These are phyloP conservation scores for Pseudognaphalium luteoalbum DNA, from an alignment of 129 eudicot genomes.

Conservation along the genomic window DNA sequence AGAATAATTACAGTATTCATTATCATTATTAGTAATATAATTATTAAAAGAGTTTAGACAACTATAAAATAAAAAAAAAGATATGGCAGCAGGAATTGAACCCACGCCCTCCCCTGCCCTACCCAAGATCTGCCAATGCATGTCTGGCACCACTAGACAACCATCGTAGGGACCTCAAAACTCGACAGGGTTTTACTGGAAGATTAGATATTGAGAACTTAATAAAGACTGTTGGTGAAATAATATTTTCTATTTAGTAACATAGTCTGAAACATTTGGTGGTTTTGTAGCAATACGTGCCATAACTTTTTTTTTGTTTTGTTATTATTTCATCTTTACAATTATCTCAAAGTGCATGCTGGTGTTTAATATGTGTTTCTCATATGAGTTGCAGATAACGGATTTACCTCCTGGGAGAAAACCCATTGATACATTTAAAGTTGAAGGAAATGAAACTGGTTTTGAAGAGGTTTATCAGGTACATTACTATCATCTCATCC, in stretches of 20 bases:
- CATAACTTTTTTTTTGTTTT: neutral
- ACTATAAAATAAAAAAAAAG: too few species aligned
- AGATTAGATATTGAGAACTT: neutral
- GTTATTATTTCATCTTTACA: neutral
- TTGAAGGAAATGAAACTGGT: slow-evolving; percentile 84
- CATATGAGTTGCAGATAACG: slow-evolving; percentile 61
- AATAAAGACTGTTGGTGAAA: slow-evolving; percentile 8
- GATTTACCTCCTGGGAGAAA: slow-evolving; percentile 96
- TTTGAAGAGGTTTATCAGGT: slow-evolving; percentile 86
- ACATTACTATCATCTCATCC: slow-evolving; percentile 12
- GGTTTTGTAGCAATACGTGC: neutral
- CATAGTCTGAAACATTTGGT: slow-evolving; percentile 11
- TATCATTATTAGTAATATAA: too few species aligned
- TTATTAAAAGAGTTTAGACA: too few species aligned
- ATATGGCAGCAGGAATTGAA: too few species aligned
- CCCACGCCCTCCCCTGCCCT: too few species aligned
- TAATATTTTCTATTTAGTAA: neutral
- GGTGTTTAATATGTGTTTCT: slow-evolving; percentile 12
- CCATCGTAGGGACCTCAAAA: neutral
- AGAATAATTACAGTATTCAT: too few species aligned
- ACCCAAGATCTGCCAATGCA: too few species aligned
- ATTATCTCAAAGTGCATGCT: slow-evolving; percentile 5
- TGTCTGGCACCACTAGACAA: too few species aligned
- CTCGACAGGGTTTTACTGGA: neutral
- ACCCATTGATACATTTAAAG: slow-evolving; percentile 59